Evolutionary conservation across 2,329 filamentous ascomycete species (phyloP).

Genomic region (Colletotrichum somersetense): DNA sequence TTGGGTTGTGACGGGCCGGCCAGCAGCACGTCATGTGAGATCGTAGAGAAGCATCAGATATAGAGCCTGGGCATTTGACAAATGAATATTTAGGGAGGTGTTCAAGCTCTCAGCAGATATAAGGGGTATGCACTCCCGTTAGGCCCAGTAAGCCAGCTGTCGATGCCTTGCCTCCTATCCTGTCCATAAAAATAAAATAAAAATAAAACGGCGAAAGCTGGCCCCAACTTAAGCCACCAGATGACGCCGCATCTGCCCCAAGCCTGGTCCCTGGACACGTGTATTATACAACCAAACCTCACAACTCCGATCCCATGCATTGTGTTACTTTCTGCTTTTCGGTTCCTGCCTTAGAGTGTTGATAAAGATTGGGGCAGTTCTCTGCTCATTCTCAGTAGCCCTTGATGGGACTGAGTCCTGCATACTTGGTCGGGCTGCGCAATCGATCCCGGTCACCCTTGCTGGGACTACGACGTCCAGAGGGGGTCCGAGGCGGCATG

Average conservation of each 20-base stretch:
- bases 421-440: constrained; percentile 62
- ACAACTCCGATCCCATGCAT: constrained; percentile 38
- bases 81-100: constrained; percentile 1
- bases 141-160: background rate
- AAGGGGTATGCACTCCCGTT: background rate
- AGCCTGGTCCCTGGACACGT: constrained; percentile 13
- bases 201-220: constrained; percentile 4
- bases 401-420: constrained; percentile 54
- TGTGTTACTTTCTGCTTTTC: constrained; percentile 7
- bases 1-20: background rate
- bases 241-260: constrained; percentile 35
- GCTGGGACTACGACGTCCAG: constrained; percentile 60
- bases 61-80: background rate
- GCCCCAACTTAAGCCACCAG: constrained; percentile 14
- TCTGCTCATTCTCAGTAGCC: constrained; percentile 44
- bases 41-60: too few species aligned
- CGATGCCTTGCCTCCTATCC: background rate
- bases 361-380: background rate
- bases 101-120: background rate
- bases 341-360: background rate
- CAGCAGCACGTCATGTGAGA: background rate
- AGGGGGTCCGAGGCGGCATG: constrained; percentile 61
- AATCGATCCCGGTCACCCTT: constrained; percentile 65
- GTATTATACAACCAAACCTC: constrained; percentile 27
- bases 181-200: background rate